Conservation (phyloP, 176 grass and related monocot genomes). For the Carex scoparia region DNA sequence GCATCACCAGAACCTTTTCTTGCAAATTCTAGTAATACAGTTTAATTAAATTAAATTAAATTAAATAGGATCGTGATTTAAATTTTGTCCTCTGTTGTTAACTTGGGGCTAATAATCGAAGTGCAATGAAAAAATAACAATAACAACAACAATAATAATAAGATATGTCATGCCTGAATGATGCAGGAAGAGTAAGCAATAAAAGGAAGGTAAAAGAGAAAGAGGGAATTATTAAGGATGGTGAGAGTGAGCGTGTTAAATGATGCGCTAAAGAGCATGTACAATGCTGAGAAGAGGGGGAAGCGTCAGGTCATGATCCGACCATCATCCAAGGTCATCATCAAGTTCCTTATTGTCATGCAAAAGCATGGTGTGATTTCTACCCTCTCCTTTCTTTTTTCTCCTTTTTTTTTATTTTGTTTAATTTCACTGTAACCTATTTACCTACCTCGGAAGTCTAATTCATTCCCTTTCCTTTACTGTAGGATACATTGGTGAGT, state of each 20-base stretch:
- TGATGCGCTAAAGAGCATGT: conserved; percentile 22
- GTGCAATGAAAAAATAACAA: no score
- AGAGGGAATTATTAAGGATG: background rate
- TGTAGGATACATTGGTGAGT: conserved; percentile 16
- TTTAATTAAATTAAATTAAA: no score
- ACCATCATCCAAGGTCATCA: conserved; percentile 17
- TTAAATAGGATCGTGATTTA: no score
- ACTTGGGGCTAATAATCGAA: no score
- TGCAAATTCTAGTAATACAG: no score
- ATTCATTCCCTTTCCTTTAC: background rate
- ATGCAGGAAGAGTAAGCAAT: no score
- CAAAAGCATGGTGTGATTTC: conserved; percentile 9
- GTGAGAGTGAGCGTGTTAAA: conserved; percentile 14
- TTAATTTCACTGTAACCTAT: background rate
- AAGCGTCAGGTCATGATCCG: conserved; percentile 22
- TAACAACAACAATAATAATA: no score
- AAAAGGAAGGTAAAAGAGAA: no score
- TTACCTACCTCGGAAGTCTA: background rate
- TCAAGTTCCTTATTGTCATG: conserved; percentile 19
- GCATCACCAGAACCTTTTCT: no score
- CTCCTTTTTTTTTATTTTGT: background rate
- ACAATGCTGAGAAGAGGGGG: conserved; percentile 22
- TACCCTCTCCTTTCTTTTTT: background rate
- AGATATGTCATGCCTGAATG: no score
- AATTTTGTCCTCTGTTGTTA: no score